Evolutionary conservation across 2,329 filamentous ascomycete species (phyloP), one percentile per base, ranked within the genome.

Genomic region (Penicillium polonicum): DNA sequence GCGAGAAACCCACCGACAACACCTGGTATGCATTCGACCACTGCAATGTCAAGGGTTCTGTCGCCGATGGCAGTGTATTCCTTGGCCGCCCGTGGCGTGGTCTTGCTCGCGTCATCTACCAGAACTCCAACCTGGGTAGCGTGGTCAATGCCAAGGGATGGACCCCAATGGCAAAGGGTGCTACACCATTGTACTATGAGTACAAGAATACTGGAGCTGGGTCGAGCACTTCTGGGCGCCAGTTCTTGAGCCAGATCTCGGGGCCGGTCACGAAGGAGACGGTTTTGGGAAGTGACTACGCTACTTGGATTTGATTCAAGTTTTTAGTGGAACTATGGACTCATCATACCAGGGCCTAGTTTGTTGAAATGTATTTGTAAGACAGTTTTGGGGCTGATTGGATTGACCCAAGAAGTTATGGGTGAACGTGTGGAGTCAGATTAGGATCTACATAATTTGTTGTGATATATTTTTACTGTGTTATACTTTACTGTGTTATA

Each of bases 11-110:
- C 6, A 57, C 51, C 9, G 71, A 73, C 45, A 57, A 62, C 0
- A 52, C 66, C 1, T 74, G 71, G 70, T 73, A 74, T 48, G 68
- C 66, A 2, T 65, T 74, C 19, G 70, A 74, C 27, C 49, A 66
- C 48, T 70, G 68, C 45, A 70, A 63, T 23, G 23, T 72, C 31
- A 57, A 65, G 21, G 65, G 61, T 7, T 48, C 62, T 2, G 61
- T 55, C 25, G 44, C 71, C 1, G 56, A 63, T 0, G 66, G 67
- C 0, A 44, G 64, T 6, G 70, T 72, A 0, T 74, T 72, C 51
- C 65, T 74, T 15, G 72, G 72, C 9, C 68, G 72, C 0, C 72
- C 72, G 3, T 74, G 72, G 71, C 60, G 70, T 9, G 67, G 65
- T 2, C 64, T 71, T n/a, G 68, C 72, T 7, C 65, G 71, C 1